Evolutionary conservation across 768 basidiomycete genomes (phyloP), one percentile per base, ranked within the genome.

Genomic region (Gymnopilus dilepis): DNA sequence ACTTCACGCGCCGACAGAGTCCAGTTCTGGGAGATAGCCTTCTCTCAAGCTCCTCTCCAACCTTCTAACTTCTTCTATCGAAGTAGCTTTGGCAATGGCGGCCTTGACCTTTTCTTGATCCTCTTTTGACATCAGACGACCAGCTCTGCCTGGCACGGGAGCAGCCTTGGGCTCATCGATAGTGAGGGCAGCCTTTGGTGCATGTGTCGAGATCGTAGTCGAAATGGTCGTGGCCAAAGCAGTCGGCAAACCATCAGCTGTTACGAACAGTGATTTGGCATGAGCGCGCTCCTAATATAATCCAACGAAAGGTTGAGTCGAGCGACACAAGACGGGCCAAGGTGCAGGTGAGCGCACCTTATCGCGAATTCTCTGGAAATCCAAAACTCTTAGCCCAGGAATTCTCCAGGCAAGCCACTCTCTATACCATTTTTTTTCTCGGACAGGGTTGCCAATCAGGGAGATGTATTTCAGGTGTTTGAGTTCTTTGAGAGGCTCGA

Each of bases 381-480:
- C 94, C 73, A 97, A 83, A 78, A 94, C 91, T 84, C 95, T 88
- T 72, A 97, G 84, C 72, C 85, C 84, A 75, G 90, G 87, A 82
- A 94, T 82, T 80, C 89, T 87, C 86, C 87, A 94, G 69, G 92
- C 87, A 82, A 95, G 86, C 94, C 94, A 97, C 81, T 94, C 92
- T 81, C 94, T 91, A 81, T 96, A 97, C 87, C 91, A 93, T 86
- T 94, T 93, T 83, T 91, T 92, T 80, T 95, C 91, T 73, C 83
- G 79, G 31, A 95, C 92, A 58, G 95, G 93, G 68, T 92, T 92
- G 22, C 92, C 94, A 65, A 92, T 67, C 66, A 96, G 77, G 37
- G 86, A 87, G 53, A 97, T 74, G 71, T 88, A 93, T 72, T 88
- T 86, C 66, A 97, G 86, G 37, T 83, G 80, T 72, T 80, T 86